A percentile compares a stretch with the other conserved stretches of the same genome.
phyloP scores from a whole-genome alignment of 2,329 filamentous ascomycete genomes.

The Lasiodiplodia theobromae region DNA sequence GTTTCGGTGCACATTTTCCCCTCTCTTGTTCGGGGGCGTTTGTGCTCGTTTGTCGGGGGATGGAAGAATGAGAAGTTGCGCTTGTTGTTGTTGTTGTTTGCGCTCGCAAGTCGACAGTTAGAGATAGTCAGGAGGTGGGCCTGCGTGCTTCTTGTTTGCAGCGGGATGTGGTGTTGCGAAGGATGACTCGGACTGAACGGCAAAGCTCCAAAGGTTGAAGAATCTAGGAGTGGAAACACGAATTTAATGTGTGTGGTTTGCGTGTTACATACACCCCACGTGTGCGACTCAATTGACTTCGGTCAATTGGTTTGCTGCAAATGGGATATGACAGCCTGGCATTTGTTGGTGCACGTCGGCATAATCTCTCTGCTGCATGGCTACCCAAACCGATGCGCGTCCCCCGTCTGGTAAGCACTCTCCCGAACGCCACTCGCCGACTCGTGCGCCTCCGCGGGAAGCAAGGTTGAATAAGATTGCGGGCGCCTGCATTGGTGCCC shows the following conservation, averaged over 20 bases:
- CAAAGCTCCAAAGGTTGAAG: background rate
- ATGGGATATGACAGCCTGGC: background rate
- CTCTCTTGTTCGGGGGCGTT: background rate
- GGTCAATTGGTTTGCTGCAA: background rate
- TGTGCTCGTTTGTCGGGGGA: no score
- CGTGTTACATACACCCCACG: background rate
- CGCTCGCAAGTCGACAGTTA: no score
- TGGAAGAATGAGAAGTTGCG: background rate
- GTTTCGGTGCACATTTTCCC: slow-evolving; percentile 22
- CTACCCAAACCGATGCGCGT: background rate
- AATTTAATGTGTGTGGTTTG: background rate
- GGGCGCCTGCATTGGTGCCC: slow-evolving; percentile 17
- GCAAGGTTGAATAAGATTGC: slow-evolving; percentile 2
- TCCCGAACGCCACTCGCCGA: background rate
- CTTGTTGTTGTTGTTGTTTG: background rate
- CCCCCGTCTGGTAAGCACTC: background rate
- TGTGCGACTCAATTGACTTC: background rate
- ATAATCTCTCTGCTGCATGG: background rate
- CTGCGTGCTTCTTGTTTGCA: background rate
- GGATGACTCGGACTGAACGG: background rate
- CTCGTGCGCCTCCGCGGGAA: background rate
- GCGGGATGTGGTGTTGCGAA: background rate
- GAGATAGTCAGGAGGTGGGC: no score
- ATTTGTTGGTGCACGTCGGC: background rate
- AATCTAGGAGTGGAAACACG: background rate